These are phyloP conservation scores for Edaphochlamys debaryana DNA, from an alignment of 139 green algal species.

Conservation along the genomic window DNA sequence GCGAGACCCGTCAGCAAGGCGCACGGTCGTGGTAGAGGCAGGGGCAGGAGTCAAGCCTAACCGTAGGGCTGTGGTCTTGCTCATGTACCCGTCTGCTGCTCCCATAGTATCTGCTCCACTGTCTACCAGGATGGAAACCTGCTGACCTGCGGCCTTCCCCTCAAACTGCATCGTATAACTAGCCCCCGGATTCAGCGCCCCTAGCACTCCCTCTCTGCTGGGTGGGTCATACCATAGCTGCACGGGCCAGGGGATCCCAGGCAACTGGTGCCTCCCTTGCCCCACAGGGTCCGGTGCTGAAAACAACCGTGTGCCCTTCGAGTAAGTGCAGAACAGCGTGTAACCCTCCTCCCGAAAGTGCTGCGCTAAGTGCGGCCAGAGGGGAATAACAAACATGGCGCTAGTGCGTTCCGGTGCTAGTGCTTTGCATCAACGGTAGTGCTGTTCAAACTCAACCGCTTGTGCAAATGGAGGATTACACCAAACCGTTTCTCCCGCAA, in stretches of 20 bases:
- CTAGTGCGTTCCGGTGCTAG: not conserved
- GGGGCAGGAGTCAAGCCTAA: too few relatives aligned
- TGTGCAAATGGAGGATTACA: not conserved
- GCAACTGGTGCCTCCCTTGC: not conserved
- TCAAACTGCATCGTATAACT: not conserved
- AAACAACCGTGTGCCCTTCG: not conserved
- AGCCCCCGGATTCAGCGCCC: not conserved
- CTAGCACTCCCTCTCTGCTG: not conserved
- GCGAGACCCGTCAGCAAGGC: not conserved
- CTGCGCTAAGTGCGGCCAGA: not conserved
- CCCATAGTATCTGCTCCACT: not conserved
- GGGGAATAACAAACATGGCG: not conserved
- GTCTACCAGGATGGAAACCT: not conserved
- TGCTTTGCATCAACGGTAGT: not conserved
- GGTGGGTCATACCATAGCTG: conserved; percentile 11
- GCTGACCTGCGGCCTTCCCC: too few relatives aligned
- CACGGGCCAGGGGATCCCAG: not conserved
- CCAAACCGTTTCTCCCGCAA: not conserved
- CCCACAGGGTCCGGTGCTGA: not conserved
- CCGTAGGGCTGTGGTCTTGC: too few relatives aligned
- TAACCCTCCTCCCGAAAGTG: not conserved
- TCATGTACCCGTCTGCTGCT: too few relatives aligned
- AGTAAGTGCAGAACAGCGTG: not conserved
- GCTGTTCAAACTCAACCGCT: not conserved
- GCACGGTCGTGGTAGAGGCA: too few relatives aligned